A percentile compares a stretch with the other conserved stretches of the same genome.
These are phyloP conservation scores for Xylariomycetidae sp. DNA, from an alignment of 2,329 filamentous ascomycete species.

Conservation along the genomic window DNA sequence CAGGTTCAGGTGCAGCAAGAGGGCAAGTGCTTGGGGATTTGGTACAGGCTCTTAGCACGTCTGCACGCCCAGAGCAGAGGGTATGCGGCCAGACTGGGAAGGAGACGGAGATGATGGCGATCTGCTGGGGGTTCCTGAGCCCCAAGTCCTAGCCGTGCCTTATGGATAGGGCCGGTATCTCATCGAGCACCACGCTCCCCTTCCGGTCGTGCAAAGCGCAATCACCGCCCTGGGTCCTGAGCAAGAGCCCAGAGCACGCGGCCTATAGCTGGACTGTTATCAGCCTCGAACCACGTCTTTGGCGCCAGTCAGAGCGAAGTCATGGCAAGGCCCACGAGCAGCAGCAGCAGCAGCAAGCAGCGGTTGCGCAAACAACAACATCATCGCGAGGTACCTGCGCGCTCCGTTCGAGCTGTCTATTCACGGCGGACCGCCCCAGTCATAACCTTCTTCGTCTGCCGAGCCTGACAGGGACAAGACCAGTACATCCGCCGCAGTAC, in stretches of 20 bases:
- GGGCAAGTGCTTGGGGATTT: constrained; percentile 23
- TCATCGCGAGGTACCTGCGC: too few relatives aligned
- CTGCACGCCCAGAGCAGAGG: constrained; percentile 26
- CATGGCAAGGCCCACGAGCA: too few relatives aligned
- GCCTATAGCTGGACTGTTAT: too few relatives aligned
- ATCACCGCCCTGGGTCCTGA: too few relatives aligned
- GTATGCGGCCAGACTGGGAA: constrained; percentile 28
- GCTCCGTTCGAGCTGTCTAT: constrained; percentile 9
- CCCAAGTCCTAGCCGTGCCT: constrained; percentile 21
- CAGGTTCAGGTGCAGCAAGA: constrained; percentile 21
- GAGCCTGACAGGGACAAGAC: constrained; percentile 17
- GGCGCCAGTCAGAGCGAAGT: too few relatives aligned
- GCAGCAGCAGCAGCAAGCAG: too few relatives aligned
- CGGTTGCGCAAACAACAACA: too few relatives aligned
- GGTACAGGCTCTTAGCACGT: constrained; percentile 28
- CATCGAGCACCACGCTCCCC: constrained; percentile 10
- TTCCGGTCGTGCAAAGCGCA: too few relatives aligned
- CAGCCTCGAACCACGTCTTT: too few relatives aligned
- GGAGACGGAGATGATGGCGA: constrained; percentile 27
- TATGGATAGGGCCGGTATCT: constrained; percentile 16
- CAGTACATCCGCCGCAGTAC: constrained; percentile 5
- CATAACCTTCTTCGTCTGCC: constrained; percentile 23
- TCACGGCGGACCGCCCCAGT: constrained; percentile 11
- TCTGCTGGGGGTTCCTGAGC: constrained; percentile 24
- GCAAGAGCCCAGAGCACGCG: too few relatives aligned